A percentile compares a stretch with the other conserved stretches of the same genome.
phyloP scores from a whole-genome alignment of 2,329 filamentous ascomycete species.

The Trichocomaceae sp. region DNA sequence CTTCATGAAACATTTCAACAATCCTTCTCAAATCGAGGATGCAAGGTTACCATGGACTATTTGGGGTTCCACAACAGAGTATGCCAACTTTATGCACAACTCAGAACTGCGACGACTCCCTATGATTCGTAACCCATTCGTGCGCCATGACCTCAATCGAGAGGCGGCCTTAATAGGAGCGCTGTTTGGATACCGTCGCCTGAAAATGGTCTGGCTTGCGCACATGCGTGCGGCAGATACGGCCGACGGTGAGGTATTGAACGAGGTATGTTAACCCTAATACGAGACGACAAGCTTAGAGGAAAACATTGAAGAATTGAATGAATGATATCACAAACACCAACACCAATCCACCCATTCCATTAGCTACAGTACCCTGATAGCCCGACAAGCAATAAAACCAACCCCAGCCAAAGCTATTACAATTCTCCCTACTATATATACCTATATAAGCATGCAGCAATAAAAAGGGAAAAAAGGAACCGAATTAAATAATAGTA shows the following conservation, averaged over 20 bases:
- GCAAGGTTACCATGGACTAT: background rate
- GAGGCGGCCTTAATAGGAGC: background rate
- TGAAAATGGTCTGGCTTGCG: background rate
- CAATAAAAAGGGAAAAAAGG: background rate
- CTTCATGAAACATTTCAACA: background rate
- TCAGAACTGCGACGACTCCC: background rate
- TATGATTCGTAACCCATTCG: background rate
- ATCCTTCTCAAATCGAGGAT: background rate
- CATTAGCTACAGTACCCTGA: background rate
- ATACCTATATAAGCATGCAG: background rate
- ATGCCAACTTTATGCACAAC: background rate
- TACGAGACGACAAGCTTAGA: too few relatives aligned
- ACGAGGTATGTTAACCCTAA: too few relatives aligned
- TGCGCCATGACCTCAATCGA: background rate
- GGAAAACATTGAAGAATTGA: background rate
- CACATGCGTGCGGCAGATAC: background rate
- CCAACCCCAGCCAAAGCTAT: background rate
- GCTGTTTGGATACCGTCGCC: background rate
- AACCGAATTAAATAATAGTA: background rate
- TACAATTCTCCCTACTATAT: background rate
- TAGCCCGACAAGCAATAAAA: background rate
- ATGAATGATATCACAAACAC: background rate
- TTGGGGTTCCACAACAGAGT: background rate
- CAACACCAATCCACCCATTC: background rate
- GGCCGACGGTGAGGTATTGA: background rate